Percentiles rank a stretch among this genome's conserved stretches.
phyloP scores from a whole-genome alignment of 352 stramenopile species.

The Albugo candida region DNA sequence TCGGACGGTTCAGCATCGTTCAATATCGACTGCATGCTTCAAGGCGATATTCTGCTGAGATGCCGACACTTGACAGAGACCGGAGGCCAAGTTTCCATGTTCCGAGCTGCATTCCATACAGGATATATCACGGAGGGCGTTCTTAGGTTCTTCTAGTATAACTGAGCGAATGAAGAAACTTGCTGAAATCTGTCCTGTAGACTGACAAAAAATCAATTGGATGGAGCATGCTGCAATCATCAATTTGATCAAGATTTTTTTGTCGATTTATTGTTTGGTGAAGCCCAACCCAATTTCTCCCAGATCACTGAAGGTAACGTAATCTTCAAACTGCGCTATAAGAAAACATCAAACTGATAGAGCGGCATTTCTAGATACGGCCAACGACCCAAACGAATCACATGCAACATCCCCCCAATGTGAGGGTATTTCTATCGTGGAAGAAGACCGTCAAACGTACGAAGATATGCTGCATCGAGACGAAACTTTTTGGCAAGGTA shows the following conservation, averaged over 20 bases:
- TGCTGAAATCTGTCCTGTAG: slow-evolving; percentile 10
- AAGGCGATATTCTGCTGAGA: slow-evolving; percentile 92
- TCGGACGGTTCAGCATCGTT: slow-evolving; percentile 85
- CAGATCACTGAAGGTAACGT: slow-evolving; percentile 3
- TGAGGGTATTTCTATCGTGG: slow-evolving; percentile 52
- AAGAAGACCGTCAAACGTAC: slow-evolving; percentile 68
- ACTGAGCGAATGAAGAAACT: neutral
- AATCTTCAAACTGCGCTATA: neutral
- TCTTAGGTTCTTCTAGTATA: slow-evolving; percentile 35
- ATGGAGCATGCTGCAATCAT: slow-evolving; percentile 86
- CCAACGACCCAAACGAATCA: slow-evolving; percentile 1
- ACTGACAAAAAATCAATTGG: slow-evolving; percentile 90
- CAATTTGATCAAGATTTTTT: slow-evolving; percentile 93
- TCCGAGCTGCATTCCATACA: slow-evolving; percentile 95
- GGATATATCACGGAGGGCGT: slow-evolving; percentile 93
- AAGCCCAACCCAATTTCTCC: slow-evolving; percentile 45
- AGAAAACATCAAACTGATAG: too few relatives aligned
- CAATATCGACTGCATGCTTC: slow-evolving; percentile 89
- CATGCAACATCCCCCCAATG: slow-evolving; percentile 19
- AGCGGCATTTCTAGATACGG: neutral
- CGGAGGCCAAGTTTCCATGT: slow-evolving; percentile 89
- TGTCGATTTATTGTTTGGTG: slow-evolving; percentile 92
- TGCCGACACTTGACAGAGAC: slow-evolving; percentile 86
- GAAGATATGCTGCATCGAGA: slow-evolving; percentile 78
- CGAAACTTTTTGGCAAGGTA: slow-evolving; percentile 72